Conservation (phyloP, 2,329 filamentous ascomycete species). For the Penicillium oxalicum region DNA sequence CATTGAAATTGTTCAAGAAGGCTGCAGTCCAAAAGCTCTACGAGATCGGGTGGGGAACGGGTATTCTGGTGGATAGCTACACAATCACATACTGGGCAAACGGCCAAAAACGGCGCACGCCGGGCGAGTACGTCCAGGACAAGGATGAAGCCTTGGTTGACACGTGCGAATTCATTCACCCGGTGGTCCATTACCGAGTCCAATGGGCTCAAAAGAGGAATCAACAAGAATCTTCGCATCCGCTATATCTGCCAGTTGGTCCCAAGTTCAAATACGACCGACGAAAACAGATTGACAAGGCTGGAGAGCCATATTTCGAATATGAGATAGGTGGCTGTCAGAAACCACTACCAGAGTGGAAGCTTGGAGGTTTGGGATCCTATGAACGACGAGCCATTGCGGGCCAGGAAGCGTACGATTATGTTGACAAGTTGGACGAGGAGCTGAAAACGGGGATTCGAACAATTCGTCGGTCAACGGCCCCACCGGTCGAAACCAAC, state of each 20-base stretch:
- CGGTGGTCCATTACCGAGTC: slow-evolving; percentile 15
- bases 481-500: background rate
- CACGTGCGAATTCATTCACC: slow-evolving; percentile 16
- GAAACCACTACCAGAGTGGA: slow-evolving; percentile 15
- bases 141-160: slow-evolving; percentile 8
- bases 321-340: slow-evolving; percentile 7
- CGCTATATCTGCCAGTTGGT: slow-evolving; percentile 9
- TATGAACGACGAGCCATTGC: slow-evolving; percentile 16
- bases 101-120: slow-evolving; percentile 11
- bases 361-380: slow-evolving; percentile 12
- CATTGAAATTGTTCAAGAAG: background rate
- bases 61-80: slow-evolving; percentile 11
- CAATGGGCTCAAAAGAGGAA: slow-evolving; percentile 5
- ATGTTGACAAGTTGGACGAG: slow-evolving; percentile 13
- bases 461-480: slow-evolving; percentile 2
- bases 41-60: slow-evolving; percentile 14
- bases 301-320: slow-evolving; percentile 7
- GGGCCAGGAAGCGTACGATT: slow-evolving; percentile 9
- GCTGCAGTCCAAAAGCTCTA: background rate
- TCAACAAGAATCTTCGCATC: background rate
- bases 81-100: slow-evolving; percentile 14
- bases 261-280: slow-evolving; percentile 7
- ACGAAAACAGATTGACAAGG: slow-evolving; percentile 3
- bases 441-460: slow-evolving; percentile 5
- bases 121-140: slow-evolving; percentile 9